Evolutionary conservation across 164 flowering plant species (phyloP).

Genomic region (Liriodendron chinense): DNA sequence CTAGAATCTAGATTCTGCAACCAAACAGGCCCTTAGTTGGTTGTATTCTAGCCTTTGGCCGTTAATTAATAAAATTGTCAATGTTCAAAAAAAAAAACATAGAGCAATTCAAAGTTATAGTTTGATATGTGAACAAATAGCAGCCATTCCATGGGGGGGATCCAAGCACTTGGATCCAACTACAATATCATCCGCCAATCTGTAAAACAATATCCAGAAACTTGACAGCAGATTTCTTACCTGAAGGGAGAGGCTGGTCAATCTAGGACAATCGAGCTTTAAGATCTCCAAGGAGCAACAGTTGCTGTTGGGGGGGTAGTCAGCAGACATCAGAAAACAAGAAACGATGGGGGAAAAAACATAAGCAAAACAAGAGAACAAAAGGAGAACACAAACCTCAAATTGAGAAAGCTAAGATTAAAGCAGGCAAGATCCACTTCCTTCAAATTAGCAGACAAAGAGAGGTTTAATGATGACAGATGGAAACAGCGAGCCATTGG

Average conservation of each 20-base stretch:
- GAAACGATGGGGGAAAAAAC: not conserved
- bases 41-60: no score
- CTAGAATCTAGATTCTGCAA: no score
- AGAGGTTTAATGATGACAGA: conserved; percentile 76
- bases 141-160: not conserved
- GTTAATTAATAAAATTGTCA: no score
- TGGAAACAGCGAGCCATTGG: conserved; percentile 62
- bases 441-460: conserved; percentile 79
- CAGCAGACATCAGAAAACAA: not conserved
- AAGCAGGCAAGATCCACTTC: conserved; percentile 80
- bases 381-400: conserved; percentile 50
- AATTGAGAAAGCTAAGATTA: conserved; percentile 69
- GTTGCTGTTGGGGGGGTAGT: conserved; percentile 39
- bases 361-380: not conserved
- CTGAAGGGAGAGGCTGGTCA: conserved; percentile 93
- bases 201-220: no score
- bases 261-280: conserved; percentile 78
- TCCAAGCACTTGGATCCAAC: no score
- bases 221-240: conserved; percentile 33
- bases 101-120: no score
- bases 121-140: not conserved
- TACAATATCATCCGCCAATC: no score
- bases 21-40: no score
- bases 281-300: conserved; percentile 76
- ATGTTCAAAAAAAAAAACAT: no score